These are phyloP conservation scores for Lentinula aciculospora DNA, from an alignment of 768 basidiomycete genomes.

Conservation along the genomic window DNA sequence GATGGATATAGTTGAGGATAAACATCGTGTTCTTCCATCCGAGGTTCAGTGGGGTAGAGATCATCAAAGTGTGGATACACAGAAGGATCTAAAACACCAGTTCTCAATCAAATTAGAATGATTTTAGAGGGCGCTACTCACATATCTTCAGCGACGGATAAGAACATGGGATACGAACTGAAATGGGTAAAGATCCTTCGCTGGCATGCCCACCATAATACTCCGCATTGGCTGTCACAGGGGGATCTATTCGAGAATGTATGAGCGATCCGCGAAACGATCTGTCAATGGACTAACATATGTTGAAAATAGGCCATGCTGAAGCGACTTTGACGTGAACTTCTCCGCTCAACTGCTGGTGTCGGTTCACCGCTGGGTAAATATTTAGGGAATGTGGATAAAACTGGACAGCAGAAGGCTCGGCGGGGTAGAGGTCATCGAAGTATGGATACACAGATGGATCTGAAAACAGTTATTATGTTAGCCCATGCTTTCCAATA, in stretches of 20 bases:
- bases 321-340: not conserved
- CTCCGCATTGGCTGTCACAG: not conserved
- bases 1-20: slow-evolving; percentile 21
- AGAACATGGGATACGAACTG: not conserved
- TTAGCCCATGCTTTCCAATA: not conserved
- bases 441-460: slow-evolving; percentile 24
- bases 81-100: slow-evolving; percentile 16
- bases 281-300: slow-evolving; percentile 13
- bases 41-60: slow-evolving; percentile 21
- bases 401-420: not conserved
- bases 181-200: not conserved
- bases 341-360: not conserved
- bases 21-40: slow-evolving; percentile 9
- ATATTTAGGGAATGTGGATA: slow-evolving; percentile 4
- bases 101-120: not conserved
- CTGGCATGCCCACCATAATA: not conserved
- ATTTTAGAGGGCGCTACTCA: not conserved
- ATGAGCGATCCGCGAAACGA: not conserved
- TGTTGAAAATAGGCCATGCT: slow-evolving; percentile 16
- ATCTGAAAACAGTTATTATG: slow-evolving; percentile 10
- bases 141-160: not conserved
- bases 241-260: not conserved
- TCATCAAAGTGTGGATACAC: slow-evolving; percentile 24
- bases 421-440: slow-evolving; percentile 24
- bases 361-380: slow-evolving; percentile 4